Evolutionary conservation across 371 early-diverging fungal species (phyloP), one percentile per base, ranked within the genome.

Genomic region (Lichtheimia corymbifera): DNA sequence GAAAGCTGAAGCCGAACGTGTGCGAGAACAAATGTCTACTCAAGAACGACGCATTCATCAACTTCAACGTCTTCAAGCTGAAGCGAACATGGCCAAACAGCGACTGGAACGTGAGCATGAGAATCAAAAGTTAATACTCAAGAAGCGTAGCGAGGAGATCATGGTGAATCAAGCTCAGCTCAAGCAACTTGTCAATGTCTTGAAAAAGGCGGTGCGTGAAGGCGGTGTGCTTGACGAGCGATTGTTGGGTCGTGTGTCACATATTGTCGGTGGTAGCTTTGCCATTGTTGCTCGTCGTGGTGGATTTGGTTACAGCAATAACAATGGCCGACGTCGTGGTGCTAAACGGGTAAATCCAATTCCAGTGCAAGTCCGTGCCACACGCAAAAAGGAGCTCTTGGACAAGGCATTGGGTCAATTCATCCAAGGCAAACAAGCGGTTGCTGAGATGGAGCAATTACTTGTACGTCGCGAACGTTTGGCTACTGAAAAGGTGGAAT

Each of bases 31-130:
- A 63, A 81, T 85, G 59, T 81, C 84, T 5, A 66, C 76, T 11
- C 88, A 87, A 53, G 88, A 91, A 63, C 78, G 89, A 18, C 88
- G 90, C 64, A 88, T 94, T 50, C 86, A 89, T 44, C 80, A 82
- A 42, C 69, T 94, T 44, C 84, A 87, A 41, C 76, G 90, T 18
- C 83, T 87, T 42, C 91, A 93, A 68, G 77, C 82, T 42, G 80
- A 79, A 50, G 88, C 89, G 2, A 77, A 73, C 13, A 87, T 89
- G 51, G 83, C 83, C 13, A 83, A 86, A 24, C 85, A 88, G 67
- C 80, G 85, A 59, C 67, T 91, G 20, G 91, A 93, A 59, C 71
- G 80, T 18, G 87, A 88, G 52, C 81, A 85, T 50, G 88, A 91
- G 62, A 59, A 83, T 20, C 91, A 91, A 77, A 85, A 83, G 28